Evolutionary conservation across 129 eudicot genomes (phyloP).

Genomic region (Silybum marianum): DNA sequence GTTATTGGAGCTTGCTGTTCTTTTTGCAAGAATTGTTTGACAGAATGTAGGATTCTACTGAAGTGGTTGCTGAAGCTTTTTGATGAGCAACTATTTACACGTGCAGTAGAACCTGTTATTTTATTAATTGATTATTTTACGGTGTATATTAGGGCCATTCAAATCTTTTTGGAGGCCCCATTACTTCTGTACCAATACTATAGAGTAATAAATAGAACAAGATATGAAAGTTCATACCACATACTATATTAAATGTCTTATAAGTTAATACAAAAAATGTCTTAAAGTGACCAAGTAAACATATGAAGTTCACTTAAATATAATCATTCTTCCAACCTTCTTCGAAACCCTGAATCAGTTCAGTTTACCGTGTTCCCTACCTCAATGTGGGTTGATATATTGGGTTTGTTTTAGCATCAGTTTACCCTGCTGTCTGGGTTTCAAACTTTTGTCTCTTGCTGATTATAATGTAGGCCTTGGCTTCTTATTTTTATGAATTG

Average conservation of each 20-base stretch:
- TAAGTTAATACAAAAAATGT: not conserved
- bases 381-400: not conserved
- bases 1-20: slow-evolving; percentile 1
- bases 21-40: not conserved
- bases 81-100: slow-evolving; percentile 8
- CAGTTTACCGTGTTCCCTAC: not conserved
- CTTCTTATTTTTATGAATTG: slow-evolving; percentile 4
- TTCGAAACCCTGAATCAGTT: not conserved
- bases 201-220: not conserved
- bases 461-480: not conserved
- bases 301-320: not conserved
- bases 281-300: not conserved
- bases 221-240: not conserved
- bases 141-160: not conserved
- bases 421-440: too few species aligned
- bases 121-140: not conserved
- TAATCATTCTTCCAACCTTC: not conserved
- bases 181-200: not conserved
- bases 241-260: not conserved
- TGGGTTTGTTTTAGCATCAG: too few species aligned
- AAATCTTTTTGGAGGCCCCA: not conserved
- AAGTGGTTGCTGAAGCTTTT: slow-evolving; percentile 5
- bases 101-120: not conserved
- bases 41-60: slow-evolving; percentile 3
- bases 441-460: not conserved